These are phyloP conservation scores for Excoecaria cochinchinensis DNA, from an alignment of 345 rosid species.

Conservation along the genomic window DNA sequence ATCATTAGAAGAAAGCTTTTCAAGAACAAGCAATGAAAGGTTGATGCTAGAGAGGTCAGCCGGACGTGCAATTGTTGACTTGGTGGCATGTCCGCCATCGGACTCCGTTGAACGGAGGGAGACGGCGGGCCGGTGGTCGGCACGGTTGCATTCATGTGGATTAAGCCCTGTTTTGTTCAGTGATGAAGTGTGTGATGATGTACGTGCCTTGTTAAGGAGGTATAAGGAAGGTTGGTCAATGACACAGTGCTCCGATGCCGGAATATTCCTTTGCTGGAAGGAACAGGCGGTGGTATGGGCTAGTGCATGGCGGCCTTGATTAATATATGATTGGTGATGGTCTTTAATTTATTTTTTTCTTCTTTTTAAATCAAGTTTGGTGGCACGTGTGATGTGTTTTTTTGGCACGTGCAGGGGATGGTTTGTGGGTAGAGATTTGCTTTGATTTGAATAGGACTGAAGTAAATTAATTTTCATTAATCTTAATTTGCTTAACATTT, in stretches of 20 bases:
- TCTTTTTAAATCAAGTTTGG: slow-evolving; percentile 7
- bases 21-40: slow-evolving; percentile 75
- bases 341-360: not conserved
- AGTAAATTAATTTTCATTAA: slow-evolving; percentile 28
- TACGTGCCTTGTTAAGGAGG: slow-evolving; percentile 85
- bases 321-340: slow-evolving; percentile 9
- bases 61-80: slow-evolving; percentile 72
- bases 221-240: slow-evolving; percentile 93
- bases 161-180: slow-evolving; percentile 49
- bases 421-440: slow-evolving; percentile 11
- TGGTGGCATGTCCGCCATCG: slow-evolving; percentile 68
- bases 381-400: slow-evolving; percentile 47
- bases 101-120: slow-evolving; percentile 78
- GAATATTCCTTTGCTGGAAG: slow-evolving; percentile 92
- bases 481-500: slow-evolving; percentile 16
- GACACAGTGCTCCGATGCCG: slow-evolving; percentile 65
- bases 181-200: slow-evolving; percentile 89
- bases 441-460: slow-evolving; percentile 30
- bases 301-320: slow-evolving; percentile 85
- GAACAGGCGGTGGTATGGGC: slow-evolving; percentile 97
- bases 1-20: slow-evolving; percentile 72
- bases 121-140: slow-evolving; percentile 72
- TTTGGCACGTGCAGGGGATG: slow-evolving; percentile 30
- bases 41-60: slow-evolving; percentile 81
- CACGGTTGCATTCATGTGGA: slow-evolving; percentile 60